phyloP scores from a whole-genome alignment of 1,284 basidiomycete species.

The Coriolopsis trogii region DNA sequence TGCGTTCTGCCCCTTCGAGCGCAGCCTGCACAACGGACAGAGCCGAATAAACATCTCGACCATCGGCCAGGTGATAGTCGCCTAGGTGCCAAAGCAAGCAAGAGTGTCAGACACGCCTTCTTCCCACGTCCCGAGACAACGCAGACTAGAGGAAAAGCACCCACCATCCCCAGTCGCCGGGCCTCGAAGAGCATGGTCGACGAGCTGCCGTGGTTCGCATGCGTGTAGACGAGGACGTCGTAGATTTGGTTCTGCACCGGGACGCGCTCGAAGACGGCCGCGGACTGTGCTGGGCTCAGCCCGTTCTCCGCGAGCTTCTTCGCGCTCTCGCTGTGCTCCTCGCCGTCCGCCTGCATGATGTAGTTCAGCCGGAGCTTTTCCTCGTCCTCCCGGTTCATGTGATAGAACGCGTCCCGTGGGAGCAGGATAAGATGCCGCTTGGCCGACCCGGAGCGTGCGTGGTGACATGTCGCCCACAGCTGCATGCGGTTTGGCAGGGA shows the following conservation, averaged over 20 bases:
- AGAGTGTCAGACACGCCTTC: constrained; percentile 1
- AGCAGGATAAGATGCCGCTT: constrained; percentile 58
- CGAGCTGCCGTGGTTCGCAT: constrained; percentile 57
- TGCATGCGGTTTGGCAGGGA: constrained; percentile 50
- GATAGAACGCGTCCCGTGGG: constrained; percentile 63
- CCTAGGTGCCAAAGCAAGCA: constrained; percentile 39
- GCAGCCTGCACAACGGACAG: constrained; percentile 61
- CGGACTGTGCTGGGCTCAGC: constrained; percentile 38
- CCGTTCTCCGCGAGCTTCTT: constrained; percentile 32
- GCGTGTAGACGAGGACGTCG: constrained; percentile 67
- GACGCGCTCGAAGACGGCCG: constrained; percentile 57
- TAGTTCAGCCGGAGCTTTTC: constrained; percentile 49
- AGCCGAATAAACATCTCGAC: constrained; percentile 64
- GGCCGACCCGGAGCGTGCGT: constrained; percentile 60
- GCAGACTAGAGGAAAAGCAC: constrained; percentile 31
- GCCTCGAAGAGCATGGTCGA: constrained; percentile 58
- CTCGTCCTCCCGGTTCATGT: constrained; percentile 49
- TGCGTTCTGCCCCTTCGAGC: constrained; percentile 30
- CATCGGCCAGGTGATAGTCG: constrained; percentile 74
- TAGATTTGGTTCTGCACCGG: constrained; percentile 70
- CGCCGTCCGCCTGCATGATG: constrained; percentile 44
- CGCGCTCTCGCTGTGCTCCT: constrained; percentile 26
- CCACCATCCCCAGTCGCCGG: constrained; percentile 60
- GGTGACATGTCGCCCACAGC: constrained; percentile 61
- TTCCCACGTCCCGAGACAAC: constrained; percentile 1